phyloP scores from a whole-genome alignment of 1,284 basidiomycete genomes.

The Fomitiporia mediterranea region DNA sequence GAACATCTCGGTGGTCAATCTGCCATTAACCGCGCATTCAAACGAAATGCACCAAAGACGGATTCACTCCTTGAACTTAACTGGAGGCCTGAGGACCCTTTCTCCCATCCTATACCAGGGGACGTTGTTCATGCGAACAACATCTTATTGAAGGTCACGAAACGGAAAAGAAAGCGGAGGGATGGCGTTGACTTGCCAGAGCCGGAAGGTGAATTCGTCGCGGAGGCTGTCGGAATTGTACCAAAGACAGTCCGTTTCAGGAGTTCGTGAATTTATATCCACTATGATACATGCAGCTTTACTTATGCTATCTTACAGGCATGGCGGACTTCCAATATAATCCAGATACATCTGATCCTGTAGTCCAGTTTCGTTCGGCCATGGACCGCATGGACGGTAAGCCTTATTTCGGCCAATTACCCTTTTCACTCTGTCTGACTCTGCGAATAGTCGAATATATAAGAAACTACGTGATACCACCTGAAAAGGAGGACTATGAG shows the following conservation, averaged over 20 bases:
- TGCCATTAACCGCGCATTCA: constrained; percentile 71
- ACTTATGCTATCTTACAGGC: constrained; percentile 44
- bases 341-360: constrained; percentile 65
- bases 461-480: constrained; percentile 59
- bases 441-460: constrained; percentile 63
- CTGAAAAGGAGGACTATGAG: constrained; percentile 60
- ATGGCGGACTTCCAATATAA: constrained; percentile 92
- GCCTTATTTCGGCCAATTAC: constrained; percentile 15
- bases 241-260: constrained; percentile 86
- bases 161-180: constrained; percentile 50
- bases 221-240: constrained; percentile 72
- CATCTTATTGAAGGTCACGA: constrained; percentile 75
- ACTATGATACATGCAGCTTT: not conserved
- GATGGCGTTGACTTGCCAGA: constrained; percentile 27
- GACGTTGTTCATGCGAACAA: constrained; percentile 73
- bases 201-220: constrained; percentile 69
- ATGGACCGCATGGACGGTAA: constrained; percentile 80
- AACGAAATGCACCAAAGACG: constrained; percentile 50
- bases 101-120: constrained; percentile 78
- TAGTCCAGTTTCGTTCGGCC: constrained; percentile 61
- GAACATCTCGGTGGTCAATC: constrained; percentile 63
- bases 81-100: constrained; percentile 67
- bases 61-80: constrained; percentile 70
- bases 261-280: constrained; percentile 49
- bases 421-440: not conserved